These are phyloP conservation scores for Wallemia hederae DNA, from an alignment of 1,284 basidiomycete genomes.

Conservation along the genomic window DNA sequence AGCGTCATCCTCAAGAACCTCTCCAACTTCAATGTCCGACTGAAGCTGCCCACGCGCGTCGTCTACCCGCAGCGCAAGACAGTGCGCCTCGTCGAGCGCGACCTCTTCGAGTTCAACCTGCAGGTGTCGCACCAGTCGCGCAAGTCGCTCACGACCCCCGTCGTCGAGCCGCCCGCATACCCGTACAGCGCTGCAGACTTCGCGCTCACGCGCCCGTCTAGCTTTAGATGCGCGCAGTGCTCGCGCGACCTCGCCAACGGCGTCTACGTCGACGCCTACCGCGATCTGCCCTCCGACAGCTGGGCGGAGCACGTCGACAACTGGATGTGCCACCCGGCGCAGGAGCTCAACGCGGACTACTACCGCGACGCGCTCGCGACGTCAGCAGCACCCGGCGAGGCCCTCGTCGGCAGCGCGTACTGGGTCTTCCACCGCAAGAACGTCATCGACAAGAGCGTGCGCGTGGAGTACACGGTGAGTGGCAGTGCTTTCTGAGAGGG, in stretches of 20 bases:
- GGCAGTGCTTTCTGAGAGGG: too few relatives aligned
- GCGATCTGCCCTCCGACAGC: conserved; percentile 71
- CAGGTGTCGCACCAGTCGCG: conserved; percentile 7
- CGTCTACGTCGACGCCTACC: conserved; percentile 15
- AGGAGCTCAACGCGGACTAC: conserved; percentile 16
- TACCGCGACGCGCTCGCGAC: neutral
- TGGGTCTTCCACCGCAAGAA: neutral
- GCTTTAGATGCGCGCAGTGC: conserved; percentile 40
- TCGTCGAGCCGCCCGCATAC: conserved; percentile 12
- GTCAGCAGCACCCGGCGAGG: neutral
- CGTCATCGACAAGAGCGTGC: neutral
- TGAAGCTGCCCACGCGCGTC: conserved; percentile 35
- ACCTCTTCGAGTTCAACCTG: conserved; percentile 42
- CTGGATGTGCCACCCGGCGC: conserved; percentile 92
- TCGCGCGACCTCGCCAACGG: conserved; percentile 28
- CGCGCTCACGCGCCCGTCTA: conserved; percentile 23
- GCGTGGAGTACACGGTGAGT: neutral
- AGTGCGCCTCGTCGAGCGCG: conserved; percentile 26
- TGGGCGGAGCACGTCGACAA: conserved; percentile 91
- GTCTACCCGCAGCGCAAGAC: conserved; percentile 25
- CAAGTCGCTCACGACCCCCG: neutral
- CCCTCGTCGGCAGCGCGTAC: neutral
- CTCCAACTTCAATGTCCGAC: conserved; percentile 24
- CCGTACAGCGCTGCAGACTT: conserved; percentile 42
- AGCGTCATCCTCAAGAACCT: conserved; percentile 32